phyloP scores from a whole-genome alignment of 495 filamentous ascomycete species.

The Podospora fimiseda region DNA sequence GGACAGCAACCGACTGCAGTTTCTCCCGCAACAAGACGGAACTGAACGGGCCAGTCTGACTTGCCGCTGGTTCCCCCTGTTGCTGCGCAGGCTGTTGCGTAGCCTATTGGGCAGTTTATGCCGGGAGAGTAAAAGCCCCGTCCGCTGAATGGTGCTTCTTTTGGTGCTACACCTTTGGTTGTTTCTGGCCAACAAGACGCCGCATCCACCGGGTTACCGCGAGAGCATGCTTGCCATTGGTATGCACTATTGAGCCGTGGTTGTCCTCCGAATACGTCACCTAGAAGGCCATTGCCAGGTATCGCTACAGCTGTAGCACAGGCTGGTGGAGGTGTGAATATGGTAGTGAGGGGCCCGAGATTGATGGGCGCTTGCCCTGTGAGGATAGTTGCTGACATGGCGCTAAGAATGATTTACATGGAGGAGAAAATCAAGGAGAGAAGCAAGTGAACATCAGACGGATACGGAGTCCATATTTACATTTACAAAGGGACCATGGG shows the following conservation, averaged over 20 bases:
- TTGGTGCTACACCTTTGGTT: slow-evolving; percentile 13
- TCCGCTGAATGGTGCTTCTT: slow-evolving; percentile 15
- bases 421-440: not conserved
- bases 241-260: slow-evolving; percentile 11
- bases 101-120: slow-evolving; percentile 27
- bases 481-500: not conserved
- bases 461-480: not conserved
- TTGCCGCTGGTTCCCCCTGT: slow-evolving; percentile 21
- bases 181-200: slow-evolving; percentile 29
- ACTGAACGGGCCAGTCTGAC: slow-evolving; percentile 28
- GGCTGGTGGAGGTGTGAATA: slow-evolving; percentile 27
- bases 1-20: slow-evolving; percentile 34
- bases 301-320: slow-evolving; percentile 26
- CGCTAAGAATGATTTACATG: slow-evolving; percentile 12
- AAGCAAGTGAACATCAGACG: not conserved
- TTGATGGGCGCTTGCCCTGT: slow-evolving; percentile 23
- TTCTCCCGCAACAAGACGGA: slow-evolving; percentile 24
- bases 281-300: slow-evolving; percentile 13
- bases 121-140: slow-evolving; percentile 33
- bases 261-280: slow-evolving; percentile 5
- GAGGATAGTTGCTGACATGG: slow-evolving; percentile 18
- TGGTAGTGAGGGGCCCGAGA: slow-evolving; percentile 32
- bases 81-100: slow-evolving; percentile 31
- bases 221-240: slow-evolving; percentile 21
- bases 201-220: slow-evolving; percentile 17